phyloP scores from a whole-genome alignment of 441 rosid genomes.

The Eutrema salsugineum region DNA sequence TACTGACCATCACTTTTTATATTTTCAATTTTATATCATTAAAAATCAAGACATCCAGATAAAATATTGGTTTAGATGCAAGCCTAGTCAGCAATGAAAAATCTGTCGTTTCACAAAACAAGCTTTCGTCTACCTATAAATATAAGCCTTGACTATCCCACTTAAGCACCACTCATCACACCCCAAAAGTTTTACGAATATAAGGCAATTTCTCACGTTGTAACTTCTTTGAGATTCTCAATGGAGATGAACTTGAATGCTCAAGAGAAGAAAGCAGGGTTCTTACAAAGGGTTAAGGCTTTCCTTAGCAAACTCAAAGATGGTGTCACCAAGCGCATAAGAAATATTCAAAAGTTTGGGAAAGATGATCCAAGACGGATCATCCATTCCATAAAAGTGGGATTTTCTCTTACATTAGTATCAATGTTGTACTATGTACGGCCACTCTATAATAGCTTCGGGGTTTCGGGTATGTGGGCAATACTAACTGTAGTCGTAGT shows the following conservation, averaged over 20 bases:
- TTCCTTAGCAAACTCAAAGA: conserved; percentile 31
- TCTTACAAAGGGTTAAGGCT: conserved; percentile 31
- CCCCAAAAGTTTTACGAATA: conserved; percentile 1
- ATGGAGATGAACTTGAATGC: conserved; percentile 43
- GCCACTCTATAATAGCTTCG: conserved; percentile 71
- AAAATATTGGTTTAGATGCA: conserved; percentile 26
- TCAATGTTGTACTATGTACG: conserved; percentile 67
- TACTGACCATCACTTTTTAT: conserved; percentile 11
- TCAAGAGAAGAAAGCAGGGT: conserved; percentile 24
- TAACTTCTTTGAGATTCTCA: not conserved
- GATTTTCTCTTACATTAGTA: conserved; percentile 73
- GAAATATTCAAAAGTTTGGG: conserved; percentile 44
- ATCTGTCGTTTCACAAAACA: conserved; percentile 32
- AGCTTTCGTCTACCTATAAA: conserved; percentile 43
- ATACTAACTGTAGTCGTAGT: conserved; percentile 78
- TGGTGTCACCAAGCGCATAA: conserved; percentile 18
- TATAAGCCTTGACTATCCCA: conserved; percentile 25
- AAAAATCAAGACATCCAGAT: conserved; percentile 16
- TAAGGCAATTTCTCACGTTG: conserved; percentile 4
- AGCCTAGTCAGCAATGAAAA: conserved; percentile 41
- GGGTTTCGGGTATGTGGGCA: conserved; percentile 90
- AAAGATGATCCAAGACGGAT: conserved; percentile 85
- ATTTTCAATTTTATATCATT: not conserved
- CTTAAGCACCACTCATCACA: conserved; percentile 23
- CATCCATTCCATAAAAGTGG: conserved; percentile 79